Conservation (phyloP, 805 yeast species). For the Hanseniaspora valbyensis region DNA sequence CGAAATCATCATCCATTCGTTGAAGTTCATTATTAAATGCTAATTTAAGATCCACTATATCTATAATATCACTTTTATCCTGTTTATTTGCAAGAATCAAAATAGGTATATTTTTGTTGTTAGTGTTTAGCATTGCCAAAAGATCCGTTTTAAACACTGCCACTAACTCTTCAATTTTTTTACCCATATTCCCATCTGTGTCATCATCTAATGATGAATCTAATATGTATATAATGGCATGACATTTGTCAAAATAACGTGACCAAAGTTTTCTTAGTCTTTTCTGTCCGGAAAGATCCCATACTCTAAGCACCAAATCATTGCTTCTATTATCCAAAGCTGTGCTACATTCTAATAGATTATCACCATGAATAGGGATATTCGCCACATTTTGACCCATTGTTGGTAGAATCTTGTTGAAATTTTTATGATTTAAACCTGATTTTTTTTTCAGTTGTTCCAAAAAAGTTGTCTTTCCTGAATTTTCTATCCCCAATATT, state of each 20-base stretch:
- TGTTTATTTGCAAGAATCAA: constrained; percentile 94
- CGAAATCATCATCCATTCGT: constrained; percentile 70
- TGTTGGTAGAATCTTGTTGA: constrained; percentile 72
- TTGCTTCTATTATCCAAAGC: constrained; percentile 20
- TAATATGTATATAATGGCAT: constrained; percentile 83
- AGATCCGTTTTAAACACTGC: constrained; percentile 43
- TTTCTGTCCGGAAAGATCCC: constrained; percentile 97
- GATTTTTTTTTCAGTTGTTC: constrained; percentile 54
- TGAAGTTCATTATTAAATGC: constrained; percentile 72
- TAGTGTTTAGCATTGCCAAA: constrained; percentile 35
- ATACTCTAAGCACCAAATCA: constrained; percentile 52
- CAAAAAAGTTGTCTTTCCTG: constrained; percentile 81
- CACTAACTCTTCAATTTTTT: constrained; percentile 74
- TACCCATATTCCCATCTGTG: constrained; percentile 25
- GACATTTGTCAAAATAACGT: constrained; percentile 72
- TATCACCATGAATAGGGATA: constrained; percentile 28
- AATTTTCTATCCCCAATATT: constrained; percentile 85
- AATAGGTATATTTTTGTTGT: constrained; percentile 48
- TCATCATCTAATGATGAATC: constrained; percentile 41
- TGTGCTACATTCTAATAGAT: background rate
- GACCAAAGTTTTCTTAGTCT: constrained; percentile 78
- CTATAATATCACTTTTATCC: constrained; percentile 60
- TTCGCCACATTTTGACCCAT: constrained; percentile 80
- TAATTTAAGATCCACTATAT: constrained; percentile 71
- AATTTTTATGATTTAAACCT: constrained; percentile 37